Conservation (phyloP, 805 yeast species). For the Lipomyces starkeyi region DNA sequence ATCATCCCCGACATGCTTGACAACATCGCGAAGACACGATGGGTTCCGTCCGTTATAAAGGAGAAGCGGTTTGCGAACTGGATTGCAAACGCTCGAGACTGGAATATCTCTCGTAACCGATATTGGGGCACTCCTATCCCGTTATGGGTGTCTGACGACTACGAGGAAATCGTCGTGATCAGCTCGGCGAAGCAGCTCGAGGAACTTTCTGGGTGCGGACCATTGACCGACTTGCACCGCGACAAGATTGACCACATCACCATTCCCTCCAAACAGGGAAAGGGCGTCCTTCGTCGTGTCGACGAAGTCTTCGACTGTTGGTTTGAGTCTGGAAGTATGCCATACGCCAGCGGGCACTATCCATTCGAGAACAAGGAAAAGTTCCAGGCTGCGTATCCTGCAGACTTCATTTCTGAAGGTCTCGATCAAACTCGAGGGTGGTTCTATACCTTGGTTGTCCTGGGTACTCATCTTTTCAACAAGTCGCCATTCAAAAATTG, state of each 20-base stretch:
- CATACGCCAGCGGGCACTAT: conserved; percentile 94
- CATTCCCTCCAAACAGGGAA: conserved; percentile 89
- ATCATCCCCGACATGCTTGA: conserved; percentile 87
- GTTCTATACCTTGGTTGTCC: conserved; percentile 95
- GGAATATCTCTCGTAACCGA: conserved; percentile 98
- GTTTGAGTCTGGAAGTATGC: conserved; percentile 99
- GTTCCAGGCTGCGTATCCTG: conserved; percentile 84
- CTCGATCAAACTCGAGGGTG: conserved; percentile 99
- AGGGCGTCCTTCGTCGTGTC: conserved; percentile 83
- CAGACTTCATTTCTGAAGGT: conserved; percentile 97
- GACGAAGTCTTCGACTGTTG: conserved; percentile 99
- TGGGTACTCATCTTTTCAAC: conserved; percentile 93
- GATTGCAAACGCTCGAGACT: conserved; percentile 98
- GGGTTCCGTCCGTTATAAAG: conserved; percentile 92
- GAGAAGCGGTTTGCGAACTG: conserved; percentile 97
- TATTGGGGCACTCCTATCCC: conserved; percentile 99
- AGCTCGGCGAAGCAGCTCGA: conserved; percentile 89
- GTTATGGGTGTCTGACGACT: conserved; percentile 94
- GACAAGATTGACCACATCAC: conserved; percentile 89
- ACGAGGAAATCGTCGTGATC: conserved; percentile 88
- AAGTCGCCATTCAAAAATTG: conserved; percentile 94
- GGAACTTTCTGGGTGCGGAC: conserved; percentile 74
- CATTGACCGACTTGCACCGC: conserved; percentile 91
- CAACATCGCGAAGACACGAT: conserved; percentile 82
- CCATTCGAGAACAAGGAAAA: conserved; percentile 86